Evolutionary conservation across 1,284 basidiomycete genomes (phyloP), one percentile per base, ranked within the genome.

Genomic region (Ceratobasidium theobromae): DNA sequence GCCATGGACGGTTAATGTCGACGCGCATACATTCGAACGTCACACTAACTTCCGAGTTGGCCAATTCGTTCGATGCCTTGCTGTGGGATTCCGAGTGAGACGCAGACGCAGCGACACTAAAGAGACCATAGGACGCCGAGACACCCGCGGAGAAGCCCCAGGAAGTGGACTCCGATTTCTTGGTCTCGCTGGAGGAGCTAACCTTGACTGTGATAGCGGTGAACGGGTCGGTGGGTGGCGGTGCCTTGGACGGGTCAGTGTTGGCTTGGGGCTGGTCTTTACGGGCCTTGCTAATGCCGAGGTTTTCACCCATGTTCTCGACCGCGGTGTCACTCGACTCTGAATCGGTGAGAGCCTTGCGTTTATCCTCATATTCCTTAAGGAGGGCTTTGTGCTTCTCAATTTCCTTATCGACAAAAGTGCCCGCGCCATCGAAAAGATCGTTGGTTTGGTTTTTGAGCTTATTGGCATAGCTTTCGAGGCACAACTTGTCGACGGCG

Each of bases 1-100:
- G 21, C 64, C 64, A 65, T 6, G 64, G 33, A 3, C 64, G 64
- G 4, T n/a, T 54, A 35, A 65, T 65, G n/a, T 65, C 64, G 11
- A 65, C 64, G 2, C 64, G 53, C 53, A 54, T 54, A 41, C 53
- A 54, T 12, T 54, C 53, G 23, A 54, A 41, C 23, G 38, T 27
- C 1, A 54, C 14, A 14, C 41, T 54, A n/a, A 54, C 16, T 3
- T 25, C 9, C 21, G 35, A 54, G 14, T 28, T 54, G 53, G 28
- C 33, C 12, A 54, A 21, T 14, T 54, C 53, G 18, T n/a, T 54
- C 14, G 16, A 18, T 16, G 38, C 53, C 23, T 40, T 21, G 2
- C 11, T 14, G 18, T 54, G 35, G 5, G 53, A 21, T n/a, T 54
- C 21, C 4, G 53, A 54, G 27, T 33, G 33, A 3, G 28, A 16